Base-by-base conservation (phyloP, 192 early-diverging fungal genomes). In the Neocallimastix lanati region DNA sequence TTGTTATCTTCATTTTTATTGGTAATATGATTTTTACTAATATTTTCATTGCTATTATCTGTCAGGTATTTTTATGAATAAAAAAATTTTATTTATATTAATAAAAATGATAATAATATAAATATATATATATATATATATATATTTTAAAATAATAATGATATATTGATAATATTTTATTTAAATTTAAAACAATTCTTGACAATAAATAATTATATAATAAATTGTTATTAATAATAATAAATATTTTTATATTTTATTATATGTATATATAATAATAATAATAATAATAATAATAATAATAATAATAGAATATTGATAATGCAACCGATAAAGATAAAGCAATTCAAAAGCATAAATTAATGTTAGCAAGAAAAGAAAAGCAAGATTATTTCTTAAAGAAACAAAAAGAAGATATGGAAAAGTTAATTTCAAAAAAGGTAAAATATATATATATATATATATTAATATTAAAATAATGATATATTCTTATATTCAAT, bases 11-110 rank as follows among this genome's bases (percentile, higher is more conserved):
- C 50, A 88, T 88, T 77, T 86, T 86, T 77, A 29, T 88, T 18
- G 85, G 83, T 28, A 88, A 85, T 78, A 81, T 87, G 36, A 88
- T 88, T 29, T 83, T 88, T 78, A 79, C 86, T n/a, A 88, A 87
- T 77, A 40, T 87, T 78, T 88, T 87, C 78, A 87, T 88, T 81
- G 87, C 83, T 4, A 85, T 88, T 77, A 87, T 88, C 79, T 86
- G 84, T 30, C 80, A 86, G 79, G 84, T 85, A 28, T 13, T 36
- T 81, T 11, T 30, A 25, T 18, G 1, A 35, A 35, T 35, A 7
- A 35, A 3, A 35, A 35, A 35, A 35, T 35, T n/a, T n/a, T n/a
- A n/a, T n/a, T n/a, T n/a, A 6, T 33, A 33, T 33, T 6, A 33
- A 33, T 33, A 6, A 33, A 6, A 33, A 33, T 6, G 30, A 33